Base-by-base conservation (phyloP, 2,329 filamentous ascomycete genomes). In the Ophiostoma quercus region DNA sequence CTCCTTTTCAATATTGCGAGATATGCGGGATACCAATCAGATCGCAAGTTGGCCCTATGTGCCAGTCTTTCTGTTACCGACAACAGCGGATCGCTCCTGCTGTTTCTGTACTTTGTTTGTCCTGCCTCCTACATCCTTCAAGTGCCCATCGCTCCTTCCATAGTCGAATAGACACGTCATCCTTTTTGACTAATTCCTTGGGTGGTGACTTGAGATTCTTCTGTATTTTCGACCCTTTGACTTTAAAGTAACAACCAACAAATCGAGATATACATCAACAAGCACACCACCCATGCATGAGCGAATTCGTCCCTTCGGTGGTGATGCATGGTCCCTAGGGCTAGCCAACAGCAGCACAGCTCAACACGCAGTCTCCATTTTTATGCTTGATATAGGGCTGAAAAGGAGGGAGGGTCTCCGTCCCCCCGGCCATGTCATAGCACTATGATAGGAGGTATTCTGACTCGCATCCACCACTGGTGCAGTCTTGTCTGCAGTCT, bases 331-430 rank as follows among this genome's bases (percentile, higher is more conserved):
- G 51, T 37, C n/a, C 43, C 66, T 39, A 12, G 34, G 37, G 65
- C 65, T 22, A 37, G 37, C 37, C 29, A 37, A 37, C 62, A 65
- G 62, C 60, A 65, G 7, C 62, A 0, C 34, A 37, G 16, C 29
- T n/a, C 62, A 12, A 6, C 12, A n/a, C 8, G 34, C 32, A 19
- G 34, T 37, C 62, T 65, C 62, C 68, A 47, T 14, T 54, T 67
- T 47, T 62, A 37, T 47, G 34, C 12, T 73, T 73, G 8, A n/a
- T 54, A 57, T 76, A 76, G 75, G 75, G 75, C 74, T 75, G 74
- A 74, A 74, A 72, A 69, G 74, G 74, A 71, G 70, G 72, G 71
- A 47, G 19, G 68, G 60, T n/a, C n/a, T 39, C 60, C 22, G 14
- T 25, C 32, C 29, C 41, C 22, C n/a, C 34, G 51, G 7, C 51